These are phyloP conservation scores for Oxytropis ochrocephala DNA, from an alignment of 306 rosid genomes.

Conservation along the genomic window DNA sequence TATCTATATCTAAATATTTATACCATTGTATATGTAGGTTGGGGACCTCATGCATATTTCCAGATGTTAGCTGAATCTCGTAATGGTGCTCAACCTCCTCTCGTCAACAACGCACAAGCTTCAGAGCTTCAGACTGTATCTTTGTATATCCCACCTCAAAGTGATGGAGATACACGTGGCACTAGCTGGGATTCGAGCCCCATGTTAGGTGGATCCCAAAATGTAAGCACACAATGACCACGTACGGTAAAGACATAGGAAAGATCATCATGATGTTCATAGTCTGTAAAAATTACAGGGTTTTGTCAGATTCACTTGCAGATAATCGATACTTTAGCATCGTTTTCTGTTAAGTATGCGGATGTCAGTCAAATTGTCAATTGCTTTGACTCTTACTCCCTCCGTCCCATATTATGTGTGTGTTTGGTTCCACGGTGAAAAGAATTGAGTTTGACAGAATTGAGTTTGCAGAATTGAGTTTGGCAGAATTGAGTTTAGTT, in stretches of 20 bases:
- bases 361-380: too few relatives aligned
- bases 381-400: conserved; percentile 10
- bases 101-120: conserved; percentile 26
- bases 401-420: too few relatives aligned
- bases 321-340: neutral
- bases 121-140: conserved; percentile 42
- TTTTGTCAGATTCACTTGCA: conserved; percentile 18
- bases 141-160: conserved; percentile 32
- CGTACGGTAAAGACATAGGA: conserved; percentile 7
- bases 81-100: conserved; percentile 23
- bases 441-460: too few relatives aligned
- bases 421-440: too few relatives aligned
- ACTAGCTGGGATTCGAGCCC: conserved; percentile 41
- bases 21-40: conserved; percentile 41
- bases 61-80: conserved; percentile 60
- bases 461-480: too few relatives aligned
- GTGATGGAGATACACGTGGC: conserved; percentile 19
- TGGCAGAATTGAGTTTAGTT: too few relatives aligned
- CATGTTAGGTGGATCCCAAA: conserved; percentile 43
- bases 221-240: conserved; percentile 41
- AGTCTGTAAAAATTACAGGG: conserved; percentile 30
- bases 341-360: neutral
- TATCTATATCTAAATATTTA: neutral
- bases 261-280: conserved; percentile 33
- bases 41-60: conserved; percentile 89